Evolutionary conservation across 441 rosid species (phyloP).

Genomic region (Viola pubescens): DNA sequence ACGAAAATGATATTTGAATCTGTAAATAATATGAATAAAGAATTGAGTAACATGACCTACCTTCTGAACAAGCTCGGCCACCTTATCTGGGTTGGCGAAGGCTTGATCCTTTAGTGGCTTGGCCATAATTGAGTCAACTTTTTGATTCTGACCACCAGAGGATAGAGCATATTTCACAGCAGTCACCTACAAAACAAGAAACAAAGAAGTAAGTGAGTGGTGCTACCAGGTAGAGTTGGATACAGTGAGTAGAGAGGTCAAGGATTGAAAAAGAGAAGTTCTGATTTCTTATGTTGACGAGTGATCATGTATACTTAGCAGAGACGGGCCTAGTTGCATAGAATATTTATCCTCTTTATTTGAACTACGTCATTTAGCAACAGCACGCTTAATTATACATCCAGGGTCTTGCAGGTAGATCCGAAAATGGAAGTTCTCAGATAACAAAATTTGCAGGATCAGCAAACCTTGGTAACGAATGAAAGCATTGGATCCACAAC

Average conservation of each 20-base stretch:
- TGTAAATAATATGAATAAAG: neutral
- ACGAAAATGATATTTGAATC: neutral
- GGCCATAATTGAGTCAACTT: constrained; percentile 61
- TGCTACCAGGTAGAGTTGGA: neutral
- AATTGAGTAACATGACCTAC: constrained; percentile 25
- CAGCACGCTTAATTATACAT: neutral
- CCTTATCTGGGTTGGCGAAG: constrained; percentile 88
- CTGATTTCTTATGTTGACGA: too few species aligned
- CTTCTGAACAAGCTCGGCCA: constrained; percentile 92
- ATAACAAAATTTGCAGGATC: constrained; percentile 3
- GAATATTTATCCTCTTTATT: too few species aligned
- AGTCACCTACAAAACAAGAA: constrained; percentile 51
- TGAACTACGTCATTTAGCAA: neutral
- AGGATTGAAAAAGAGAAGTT: too few species aligned
- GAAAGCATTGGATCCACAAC: constrained; percentile 98
- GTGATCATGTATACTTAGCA: too few species aligned
- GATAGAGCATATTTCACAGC: constrained; percentile 81
- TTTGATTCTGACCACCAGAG: constrained; percentile 50
- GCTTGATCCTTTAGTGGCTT: constrained; percentile 94
- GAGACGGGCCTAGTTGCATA: too few species aligned
- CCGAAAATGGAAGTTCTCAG: neutral
- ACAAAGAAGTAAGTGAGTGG: constrained; percentile 9
- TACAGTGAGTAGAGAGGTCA: neutral
- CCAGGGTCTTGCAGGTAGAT: constrained; percentile 2
- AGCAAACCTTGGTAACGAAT: constrained; percentile 76